These are phyloP conservation scores for Dothidotthia symphoricarpi DNA, from an alignment of 2,329 filamentous ascomycete genomes.

Conservation along the genomic window DNA sequence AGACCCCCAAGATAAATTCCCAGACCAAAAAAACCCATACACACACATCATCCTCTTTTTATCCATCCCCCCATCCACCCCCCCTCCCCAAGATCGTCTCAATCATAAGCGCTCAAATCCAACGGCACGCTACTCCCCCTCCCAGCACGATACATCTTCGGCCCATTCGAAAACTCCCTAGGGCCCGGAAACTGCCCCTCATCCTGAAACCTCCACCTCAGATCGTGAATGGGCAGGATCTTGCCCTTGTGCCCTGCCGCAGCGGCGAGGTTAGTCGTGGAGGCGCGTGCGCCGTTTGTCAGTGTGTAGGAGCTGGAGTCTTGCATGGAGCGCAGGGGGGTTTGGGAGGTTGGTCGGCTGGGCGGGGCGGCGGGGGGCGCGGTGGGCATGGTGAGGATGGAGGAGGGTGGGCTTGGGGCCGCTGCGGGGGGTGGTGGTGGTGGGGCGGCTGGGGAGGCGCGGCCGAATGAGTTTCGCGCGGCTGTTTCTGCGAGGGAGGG, in stretches of 20 bases:
- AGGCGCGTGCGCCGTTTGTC: slow-evolving; percentile 45
- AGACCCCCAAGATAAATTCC: too few species aligned
- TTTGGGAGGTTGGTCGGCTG: slow-evolving; percentile 41
- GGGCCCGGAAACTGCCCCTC: slow-evolving; percentile 82
- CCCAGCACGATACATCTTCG: slow-evolving; percentile 82
- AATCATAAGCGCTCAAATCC: slow-evolving; percentile 66
- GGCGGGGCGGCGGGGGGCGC: slow-evolving; percentile 28
- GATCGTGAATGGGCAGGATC: slow-evolving; percentile 66
- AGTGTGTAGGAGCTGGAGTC: slow-evolving; percentile 74
- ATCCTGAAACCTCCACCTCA: slow-evolving; percentile 81
- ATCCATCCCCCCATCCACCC: neutral
- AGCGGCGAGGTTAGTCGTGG: too few species aligned
- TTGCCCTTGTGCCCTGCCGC: slow-evolving; percentile 26
- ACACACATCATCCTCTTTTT: neutral
- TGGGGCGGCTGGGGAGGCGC: slow-evolving; percentile 42
- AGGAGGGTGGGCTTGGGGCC: slow-evolving; percentile 39
- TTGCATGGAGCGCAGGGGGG: slow-evolving; percentile 60
- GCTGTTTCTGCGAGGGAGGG: slow-evolving; percentile 58
- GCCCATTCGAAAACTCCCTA: slow-evolving; percentile 70
- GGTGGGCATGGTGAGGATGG: slow-evolving; percentile 40
- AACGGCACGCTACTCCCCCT: slow-evolving; percentile 91
- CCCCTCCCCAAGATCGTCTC: slow-evolving; percentile 2
- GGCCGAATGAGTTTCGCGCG: slow-evolving; percentile 57
- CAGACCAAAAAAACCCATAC: too few species aligned
- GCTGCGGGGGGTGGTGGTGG: slow-evolving; percentile 51